phyloP scores from a whole-genome alignment of 306 rosid genomes.

The Carpinus viminea region DNA sequence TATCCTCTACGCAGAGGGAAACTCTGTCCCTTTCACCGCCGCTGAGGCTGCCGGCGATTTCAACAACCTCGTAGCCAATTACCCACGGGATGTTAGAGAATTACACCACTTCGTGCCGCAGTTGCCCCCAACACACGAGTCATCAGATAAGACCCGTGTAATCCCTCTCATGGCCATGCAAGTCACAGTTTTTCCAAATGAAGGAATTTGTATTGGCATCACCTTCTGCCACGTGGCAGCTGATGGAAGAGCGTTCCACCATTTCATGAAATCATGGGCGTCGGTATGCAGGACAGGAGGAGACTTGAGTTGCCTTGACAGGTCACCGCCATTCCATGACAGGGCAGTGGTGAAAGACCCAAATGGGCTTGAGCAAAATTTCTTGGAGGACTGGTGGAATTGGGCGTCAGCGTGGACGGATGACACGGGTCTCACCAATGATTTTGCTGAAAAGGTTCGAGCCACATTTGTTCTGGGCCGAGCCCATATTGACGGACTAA shows the following conservation, averaged over 20 bases:
- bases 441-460: constrained; percentile 12
- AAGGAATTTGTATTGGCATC: constrained; percentile 21
- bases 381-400: constrained; percentile 3
- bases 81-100: constrained; percentile 15
- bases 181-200: constrained; percentile 25
- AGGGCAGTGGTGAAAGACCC: constrained; percentile 33
- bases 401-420: not conserved
- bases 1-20: constrained; percentile 10
- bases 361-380: constrained; percentile 16
- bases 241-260: constrained; percentile 30
- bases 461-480: constrained; percentile 7
- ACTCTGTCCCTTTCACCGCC: constrained; percentile 26
- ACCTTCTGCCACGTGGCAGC: constrained; percentile 22
- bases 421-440: not conserved
- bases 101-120: constrained; percentile 22
- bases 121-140: not conserved
- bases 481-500: constrained; percentile 20
- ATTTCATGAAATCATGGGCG: constrained; percentile 41
- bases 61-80: constrained; percentile 12
- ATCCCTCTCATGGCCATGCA: constrained; percentile 33
- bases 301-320: not conserved
- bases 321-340: constrained; percentile 25
- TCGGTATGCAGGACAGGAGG: constrained; percentile 27
- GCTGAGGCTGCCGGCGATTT: constrained; percentile 15
- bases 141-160: not conserved